Base-by-base conservation (phyloP, 2,329 filamentous ascomycete genomes). In the Colletotrichum lindemuthianum region DNA sequence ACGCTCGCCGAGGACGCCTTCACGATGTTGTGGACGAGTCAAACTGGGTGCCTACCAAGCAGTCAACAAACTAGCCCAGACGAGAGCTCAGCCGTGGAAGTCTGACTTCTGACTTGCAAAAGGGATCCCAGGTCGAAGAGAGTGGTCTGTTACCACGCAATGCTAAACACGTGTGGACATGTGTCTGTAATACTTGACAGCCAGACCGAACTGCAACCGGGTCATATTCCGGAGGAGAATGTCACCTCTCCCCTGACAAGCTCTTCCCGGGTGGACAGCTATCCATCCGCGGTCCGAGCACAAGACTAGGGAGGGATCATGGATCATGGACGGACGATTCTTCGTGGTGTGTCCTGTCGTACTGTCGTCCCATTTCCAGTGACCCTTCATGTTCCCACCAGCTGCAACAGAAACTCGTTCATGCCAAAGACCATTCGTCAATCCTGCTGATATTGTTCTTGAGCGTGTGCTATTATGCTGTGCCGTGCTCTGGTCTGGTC, bases 171-270 rank as follows among this genome's bases (percentile, higher is more conserved):
- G 48, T 33, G 43, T 5, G 32, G 33, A 33, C 49, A 59, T 51
- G 13, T 13, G 37, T 40, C 43, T 49, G n/a, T 34, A 43, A 43
- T 49, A n/a, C 33, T n/a, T n/a, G 16, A 39, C 33, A 12, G 9
- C 36, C 15, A 34, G 32, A 33, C 24, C 24, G 4, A 24, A 45
- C 45, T 50, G 44, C 50, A 24, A 15, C 45, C 58, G 50, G 51
- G 37, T 52, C 57, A 61, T 11, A 41, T 44, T 48, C 58, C 47
- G 45, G 41, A 47, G 13, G 43, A 58, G 34, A 56, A 57, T 61
- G 61, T 43, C 61, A 65, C 61, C 49, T 16, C 49, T 16, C 36
- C 8, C 16, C 13, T 63, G 16, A 55, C 55, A 59, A 63, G 55
- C 60, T 37, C 24, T 49, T 47, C 55, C 55, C 32, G 48, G 60